Evolutionary conservation across 2,329 filamentous ascomycete genomes (phyloP), one percentile per base, ranked within the genome.

Genomic region (Berkeleyomyces basicola): DNA sequence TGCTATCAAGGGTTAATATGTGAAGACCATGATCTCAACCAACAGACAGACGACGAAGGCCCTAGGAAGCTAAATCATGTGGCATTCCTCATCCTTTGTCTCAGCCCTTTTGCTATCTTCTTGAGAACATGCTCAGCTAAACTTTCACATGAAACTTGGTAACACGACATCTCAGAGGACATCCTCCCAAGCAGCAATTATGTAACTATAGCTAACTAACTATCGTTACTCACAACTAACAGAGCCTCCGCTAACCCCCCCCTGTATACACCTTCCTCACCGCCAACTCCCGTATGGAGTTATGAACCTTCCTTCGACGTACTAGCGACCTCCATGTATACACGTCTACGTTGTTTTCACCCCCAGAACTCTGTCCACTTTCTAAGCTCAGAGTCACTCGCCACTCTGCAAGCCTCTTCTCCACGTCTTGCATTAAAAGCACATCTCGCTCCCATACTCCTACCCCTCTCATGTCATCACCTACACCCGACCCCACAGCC

Each of bases 401-500:
- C 23, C 23, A 23, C 23, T 23, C 23, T 23, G 23, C 2, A 23
- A 1, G 23, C 23, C 23, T 23, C 2, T 23, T 23, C 23, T 23
- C 23, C 23, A 23, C 23, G 23, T 23, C 23, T 23, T 2, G 23
- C 23, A 23, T 53, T 36, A 36, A 11, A 7, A 53, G 10, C 47
- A 23, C 47, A 11, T 51, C 4, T 16, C 9, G 55, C 16, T 16
- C 37, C n/a, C 37, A 42, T 31, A n/a, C 37, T 42, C 55, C 31
- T 58, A 6, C 49, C 43, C n/a, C 33, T 16, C 44, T 23, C n/a
- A 59, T 59, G 58, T 14, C 11, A 9, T 11, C 42, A 37, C 31
- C 53, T 33, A 47, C 16, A 14, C 63, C 60, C 46, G 60, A 64
- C 43, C 63, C 63, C 44, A 62, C 43, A 7, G 85, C 86, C 0